phyloP scores from a whole-genome alignment of 441 rosid species.

The Rhodomyrtus psidioides region DNA sequence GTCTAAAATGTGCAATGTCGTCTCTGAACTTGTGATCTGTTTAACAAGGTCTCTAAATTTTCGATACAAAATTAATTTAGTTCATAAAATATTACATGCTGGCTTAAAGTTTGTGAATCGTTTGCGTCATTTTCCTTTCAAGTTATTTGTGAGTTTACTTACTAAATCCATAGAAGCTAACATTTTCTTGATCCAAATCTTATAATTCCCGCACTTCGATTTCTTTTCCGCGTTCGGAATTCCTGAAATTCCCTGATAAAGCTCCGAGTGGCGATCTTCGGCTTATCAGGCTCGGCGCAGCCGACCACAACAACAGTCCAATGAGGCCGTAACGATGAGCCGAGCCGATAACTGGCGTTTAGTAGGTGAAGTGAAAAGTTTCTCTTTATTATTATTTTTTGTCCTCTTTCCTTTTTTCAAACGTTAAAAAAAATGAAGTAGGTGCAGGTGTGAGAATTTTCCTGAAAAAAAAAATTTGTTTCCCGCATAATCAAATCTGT shows the following conservation, averaged over 20 bases:
- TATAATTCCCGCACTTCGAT: not conserved
- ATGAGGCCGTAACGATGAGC: not conserved
- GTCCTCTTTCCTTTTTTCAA: too few species aligned
- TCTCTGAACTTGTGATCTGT: too few species aligned
- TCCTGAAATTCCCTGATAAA: not conserved
- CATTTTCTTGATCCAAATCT: too few species aligned
- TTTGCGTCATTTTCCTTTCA: too few species aligned
- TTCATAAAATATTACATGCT: too few species aligned
- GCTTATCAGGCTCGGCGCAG: not conserved
- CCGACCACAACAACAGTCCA: not conserved
- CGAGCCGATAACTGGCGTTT: not conserved
- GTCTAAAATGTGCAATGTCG: too few species aligned
- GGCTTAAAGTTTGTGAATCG: too few species aligned
- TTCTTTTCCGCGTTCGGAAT: not conserved
- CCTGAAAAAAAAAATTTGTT: fast-evolving
- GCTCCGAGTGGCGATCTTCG: not conserved
- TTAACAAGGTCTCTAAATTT: fast-evolving
- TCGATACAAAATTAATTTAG: too few species aligned
- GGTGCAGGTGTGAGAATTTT: not conserved
- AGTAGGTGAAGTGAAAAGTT: not conserved
- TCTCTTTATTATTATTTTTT: too few species aligned
- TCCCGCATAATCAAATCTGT: not conserved
- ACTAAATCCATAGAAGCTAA: too few species aligned
- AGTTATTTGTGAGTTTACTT: too few species aligned
- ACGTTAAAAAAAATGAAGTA: too few species aligned